Conservation (phyloP, 2,329 filamentous ascomycete species). For the Bipolaris gigantea region DNA sequence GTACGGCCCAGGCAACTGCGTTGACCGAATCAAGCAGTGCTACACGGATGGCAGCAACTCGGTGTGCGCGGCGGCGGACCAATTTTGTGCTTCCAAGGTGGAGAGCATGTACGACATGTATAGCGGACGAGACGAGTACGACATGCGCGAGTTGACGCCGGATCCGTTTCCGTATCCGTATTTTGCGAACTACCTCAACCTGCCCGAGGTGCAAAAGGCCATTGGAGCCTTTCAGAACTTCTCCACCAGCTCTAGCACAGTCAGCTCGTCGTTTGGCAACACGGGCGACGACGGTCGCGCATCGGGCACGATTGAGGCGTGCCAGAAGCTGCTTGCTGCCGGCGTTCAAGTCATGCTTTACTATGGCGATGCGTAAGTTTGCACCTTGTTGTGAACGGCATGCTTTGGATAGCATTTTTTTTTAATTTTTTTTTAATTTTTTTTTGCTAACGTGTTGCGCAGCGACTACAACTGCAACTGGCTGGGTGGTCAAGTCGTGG, state of each 20-base stretch:
- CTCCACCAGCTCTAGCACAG: constrained; percentile 50
- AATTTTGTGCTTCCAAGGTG: constrained; percentile 52
- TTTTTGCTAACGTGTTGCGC: background rate
- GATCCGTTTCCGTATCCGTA: constrained; percentile 62
- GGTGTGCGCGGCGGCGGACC: constrained; percentile 58
- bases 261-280: constrained; percentile 48
- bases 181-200: constrained; percentile 62
- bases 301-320: constrained; percentile 48
- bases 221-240: constrained; percentile 65
- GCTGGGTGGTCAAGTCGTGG: constrained; percentile 50
- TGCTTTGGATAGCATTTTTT: background rate
- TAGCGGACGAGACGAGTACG: constrained; percentile 60
- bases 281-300: constrained; percentile 56
- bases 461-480: constrained; percentile 53
- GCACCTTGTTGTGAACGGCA: background rate
- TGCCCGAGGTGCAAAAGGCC: constrained; percentile 56
- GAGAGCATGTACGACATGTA: too few species aligned
- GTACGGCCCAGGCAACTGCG: constrained; percentile 63
- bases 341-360: constrained; percentile 50
- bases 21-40: constrained; percentile 61
- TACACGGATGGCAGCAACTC: constrained; percentile 54
- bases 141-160: constrained; percentile 58
- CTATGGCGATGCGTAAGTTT: constrained; percentile 51
- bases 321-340: constrained; percentile 44
- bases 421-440: too few species aligned